phyloP scores from a whole-genome alignment of 306 rosid genomes.

The Nissolia schottii region DNA sequence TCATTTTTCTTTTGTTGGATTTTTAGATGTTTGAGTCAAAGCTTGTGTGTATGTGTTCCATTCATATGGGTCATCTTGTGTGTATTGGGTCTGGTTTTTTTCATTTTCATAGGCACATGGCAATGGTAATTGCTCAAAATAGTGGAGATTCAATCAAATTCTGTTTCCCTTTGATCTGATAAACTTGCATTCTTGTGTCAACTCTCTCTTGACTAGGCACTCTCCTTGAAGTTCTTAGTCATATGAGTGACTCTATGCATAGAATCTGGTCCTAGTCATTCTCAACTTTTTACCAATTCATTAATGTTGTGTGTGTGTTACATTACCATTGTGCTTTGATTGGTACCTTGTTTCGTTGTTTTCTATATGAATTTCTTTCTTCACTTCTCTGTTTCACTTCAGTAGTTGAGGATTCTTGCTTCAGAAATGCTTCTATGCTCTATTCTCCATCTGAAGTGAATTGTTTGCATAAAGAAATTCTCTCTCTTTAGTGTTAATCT shows the following conservation, averaged over 20 bases:
- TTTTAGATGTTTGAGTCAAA: slow-evolving; percentile 16
- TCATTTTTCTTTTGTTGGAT: slow-evolving; percentile 19
- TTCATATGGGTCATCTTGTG: slow-evolving; percentile 1
- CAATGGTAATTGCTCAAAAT: slow-evolving; percentile 1
- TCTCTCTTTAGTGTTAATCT: neutral
- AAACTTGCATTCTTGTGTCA: slow-evolving; percentile 14
- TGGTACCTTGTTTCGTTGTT: neutral
- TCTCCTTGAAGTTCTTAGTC: slow-evolving; percentile 8
- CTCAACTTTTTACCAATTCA: neutral
- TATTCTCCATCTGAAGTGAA: neutral
- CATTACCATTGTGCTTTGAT: neutral
- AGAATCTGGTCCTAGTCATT: slow-evolving; percentile 1
- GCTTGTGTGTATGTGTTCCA: neutral
- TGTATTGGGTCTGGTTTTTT: slow-evolving; percentile 5
- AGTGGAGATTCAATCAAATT: slow-evolving; percentile 3
- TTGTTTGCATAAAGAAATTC: neutral
- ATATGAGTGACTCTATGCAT: neutral
- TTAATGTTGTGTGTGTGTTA: neutral
- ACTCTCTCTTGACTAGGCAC: neutral
- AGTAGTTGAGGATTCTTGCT: neutral
- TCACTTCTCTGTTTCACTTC: neutral
- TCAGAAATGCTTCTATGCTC: neutral
- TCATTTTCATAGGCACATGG: neutral
- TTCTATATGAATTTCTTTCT: neutral
- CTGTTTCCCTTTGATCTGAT: slow-evolving; percentile 16